Evolutionary conservation across 179 eudicot species (phyloP).

Genomic region (Amaranthus tricolor): DNA sequence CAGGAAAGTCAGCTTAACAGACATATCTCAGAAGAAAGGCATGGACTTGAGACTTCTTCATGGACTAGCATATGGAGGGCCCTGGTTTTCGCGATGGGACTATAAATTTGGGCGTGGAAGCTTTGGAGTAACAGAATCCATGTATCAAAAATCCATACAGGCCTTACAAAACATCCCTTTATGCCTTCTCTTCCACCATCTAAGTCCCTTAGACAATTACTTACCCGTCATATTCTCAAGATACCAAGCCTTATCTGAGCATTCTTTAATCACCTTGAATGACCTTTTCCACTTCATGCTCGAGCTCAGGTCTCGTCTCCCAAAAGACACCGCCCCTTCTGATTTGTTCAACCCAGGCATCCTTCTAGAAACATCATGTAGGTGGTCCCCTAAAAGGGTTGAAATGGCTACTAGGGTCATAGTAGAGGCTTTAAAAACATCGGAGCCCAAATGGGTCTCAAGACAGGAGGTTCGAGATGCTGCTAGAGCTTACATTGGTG

Average conservation of each 20-base stretch:
- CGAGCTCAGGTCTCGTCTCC: slow-evolving; percentile 55
- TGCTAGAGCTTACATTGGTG: slow-evolving; percentile 86
- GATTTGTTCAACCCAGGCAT: slow-evolving; percentile 41
- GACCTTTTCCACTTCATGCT: slow-evolving; percentile 70
- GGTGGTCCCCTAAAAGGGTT: slow-evolving; percentile 62
- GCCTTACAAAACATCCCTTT: slow-evolving; percentile 68
- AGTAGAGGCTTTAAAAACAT: slow-evolving; percentile 68
- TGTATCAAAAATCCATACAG: slow-evolving; percentile 73
- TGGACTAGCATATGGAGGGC: slow-evolving; percentile 71
- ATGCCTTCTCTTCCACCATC: slow-evolving; percentile 42
- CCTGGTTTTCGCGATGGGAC: slow-evolving; percentile 92
- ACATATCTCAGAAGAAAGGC: slow-evolving; percentile 61
- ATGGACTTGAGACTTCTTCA: slow-evolving; percentile 88
- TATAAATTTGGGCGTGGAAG: slow-evolving; percentile 80
- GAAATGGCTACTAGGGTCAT: slow-evolving; percentile 67
- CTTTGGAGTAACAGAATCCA: slow-evolving; percentile 66
- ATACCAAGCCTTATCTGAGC: slow-evolving; percentile 74
- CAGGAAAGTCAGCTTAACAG: slow-evolving; percentile 85
- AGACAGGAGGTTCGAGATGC: slow-evolving; percentile 89
- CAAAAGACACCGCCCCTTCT: slow-evolving; percentile 32
- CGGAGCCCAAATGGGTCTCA: slow-evolving; percentile 65
- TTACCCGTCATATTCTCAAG: slow-evolving; percentile 50
- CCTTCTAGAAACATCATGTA: slow-evolving; percentile 46
- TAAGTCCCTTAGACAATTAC: slow-evolving; percentile 36
- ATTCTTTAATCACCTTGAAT: slow-evolving; percentile 60